Evolutionary conservation across 805 yeast species (phyloP), one percentile per base, ranked within the genome.

Genomic region (Wickerhamiella domercqiae): DNA sequence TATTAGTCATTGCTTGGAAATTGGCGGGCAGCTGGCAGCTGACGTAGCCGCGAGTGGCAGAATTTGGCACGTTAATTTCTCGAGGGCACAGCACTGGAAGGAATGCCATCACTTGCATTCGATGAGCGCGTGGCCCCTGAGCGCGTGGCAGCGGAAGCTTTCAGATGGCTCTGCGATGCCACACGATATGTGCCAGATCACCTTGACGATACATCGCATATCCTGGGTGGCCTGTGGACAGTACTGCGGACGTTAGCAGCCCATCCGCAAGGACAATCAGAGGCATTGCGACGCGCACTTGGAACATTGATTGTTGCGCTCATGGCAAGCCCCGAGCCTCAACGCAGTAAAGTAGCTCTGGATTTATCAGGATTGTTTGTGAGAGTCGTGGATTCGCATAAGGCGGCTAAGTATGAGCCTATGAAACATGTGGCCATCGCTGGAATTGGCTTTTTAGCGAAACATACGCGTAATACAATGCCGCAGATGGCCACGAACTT

Each of bases 341-440:
- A 33, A n/a, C 28, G 39, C 15, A 47, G 40, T 5, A 38, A 39
- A 26, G 32, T 40, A 2, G 22, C 39, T 11, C 16, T 38, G 16
- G 51, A 47, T 15, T 29, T 47, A 19, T 37, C 41, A 7, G 45
- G 38, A 7, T 29, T 44, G 21, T 36, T 47, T 29, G 37, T 47
- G 14, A 42, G 47, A 7, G 37, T 47, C 22, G 39, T 47, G 18
- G 51, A 47, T 20, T 42, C 40, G 11, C 39, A 39, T 21, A 41
- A 41, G 25, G 24, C 31, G 15, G 19, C 25, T 20, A 34, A 32
- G 22, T 46, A 41, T 37, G 48, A 47, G 21, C 42, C 48, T 5
- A 47, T 47, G 51, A 47, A 47, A 24, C 45, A 42, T 28, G 38
- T 47, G 17, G 49, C 50, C 3, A 42, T 47, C 26, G 34, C 46